phyloP scores from a whole-genome alignment of 2,329 filamentous ascomycete genomes.

The Aspergillus flavus region DNA sequence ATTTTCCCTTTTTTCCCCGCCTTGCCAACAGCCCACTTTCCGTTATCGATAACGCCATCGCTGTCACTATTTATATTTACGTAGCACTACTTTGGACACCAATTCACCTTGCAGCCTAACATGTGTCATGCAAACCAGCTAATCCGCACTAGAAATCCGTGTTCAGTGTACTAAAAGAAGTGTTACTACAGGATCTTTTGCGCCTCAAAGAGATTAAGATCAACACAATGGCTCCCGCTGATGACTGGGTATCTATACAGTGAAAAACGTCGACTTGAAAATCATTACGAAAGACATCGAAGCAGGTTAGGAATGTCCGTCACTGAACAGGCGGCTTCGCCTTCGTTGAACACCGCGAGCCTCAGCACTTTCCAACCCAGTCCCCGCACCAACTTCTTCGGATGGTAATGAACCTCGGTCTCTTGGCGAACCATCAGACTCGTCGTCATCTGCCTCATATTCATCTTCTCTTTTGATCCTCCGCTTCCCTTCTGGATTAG shows the following conservation, averaged over 20 bases:
- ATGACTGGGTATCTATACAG: background rate
- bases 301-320: slow-evolving; percentile 16
- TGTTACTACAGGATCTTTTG: background rate
- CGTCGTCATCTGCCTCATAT: slow-evolving; percentile 15
- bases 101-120: background rate
- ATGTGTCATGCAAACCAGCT: background rate
- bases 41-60: slow-evolving; percentile 26
- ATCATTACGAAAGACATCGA: background rate
- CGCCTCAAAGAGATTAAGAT: background rate
- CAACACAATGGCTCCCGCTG: background rate
- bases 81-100: background rate
- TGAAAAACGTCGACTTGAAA: background rate
- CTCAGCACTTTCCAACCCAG: slow-evolving; percentile 47
- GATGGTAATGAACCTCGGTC: slow-evolving; percentile 24
- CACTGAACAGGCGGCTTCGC: slow-evolving; percentile 30
- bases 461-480: slow-evolving; percentile 32
- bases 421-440: slow-evolving; percentile 10
- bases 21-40: slow-evolving; percentile 17
- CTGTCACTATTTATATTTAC: background rate
- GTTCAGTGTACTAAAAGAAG: background rate
- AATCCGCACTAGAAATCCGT: background rate
- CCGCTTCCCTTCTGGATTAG: background rate
- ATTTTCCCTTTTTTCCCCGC: slow-evolving; percentile 7
- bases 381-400: slow-evolving; percentile 57
- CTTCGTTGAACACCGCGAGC: slow-evolving; percentile 35